These are phyloP conservation scores for Cladosporium phlei DNA, from an alignment of 2,329 filamentous ascomycete species.

Conservation along the genomic window DNA sequence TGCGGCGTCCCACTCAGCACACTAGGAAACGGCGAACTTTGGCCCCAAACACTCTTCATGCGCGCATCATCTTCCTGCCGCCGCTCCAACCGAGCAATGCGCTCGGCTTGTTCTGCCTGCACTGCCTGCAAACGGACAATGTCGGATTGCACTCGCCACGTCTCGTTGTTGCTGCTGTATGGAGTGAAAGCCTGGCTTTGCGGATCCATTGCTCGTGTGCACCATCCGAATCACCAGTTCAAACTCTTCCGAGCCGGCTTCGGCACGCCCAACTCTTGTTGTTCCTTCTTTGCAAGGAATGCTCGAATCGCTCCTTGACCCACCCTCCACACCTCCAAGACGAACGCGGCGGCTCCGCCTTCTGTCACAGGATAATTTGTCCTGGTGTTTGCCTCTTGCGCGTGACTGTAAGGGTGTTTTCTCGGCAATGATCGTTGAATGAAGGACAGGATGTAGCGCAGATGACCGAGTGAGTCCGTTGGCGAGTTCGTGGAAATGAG, in stretches of 20 bases:
- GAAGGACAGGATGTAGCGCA: too few species aligned
- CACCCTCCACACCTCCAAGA: background rate
- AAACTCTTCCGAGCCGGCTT: conserved; percentile 14
- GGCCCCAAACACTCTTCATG: conserved; percentile 81
- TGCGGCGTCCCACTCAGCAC: conserved; percentile 74
- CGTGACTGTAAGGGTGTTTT: too few species aligned
- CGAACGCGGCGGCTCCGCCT: background rate
- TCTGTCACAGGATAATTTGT: too few species aligned
- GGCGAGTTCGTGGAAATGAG: too few species aligned
- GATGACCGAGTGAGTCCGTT: too few species aligned
- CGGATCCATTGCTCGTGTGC: conserved; percentile 51
- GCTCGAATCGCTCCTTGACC: background rate
- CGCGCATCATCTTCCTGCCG: conserved; percentile 59
- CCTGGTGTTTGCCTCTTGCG: background rate
- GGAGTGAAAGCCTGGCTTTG: conserved; percentile 59
- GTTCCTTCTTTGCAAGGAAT: background rate
- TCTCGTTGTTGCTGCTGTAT: conserved; percentile 49
- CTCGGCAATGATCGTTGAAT: too few species aligned
- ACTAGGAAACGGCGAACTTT: conserved; percentile 80
- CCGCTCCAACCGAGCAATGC: conserved; percentile 57
- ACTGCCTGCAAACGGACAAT: conserved; percentile 57
- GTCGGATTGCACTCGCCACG: conserved; percentile 61
- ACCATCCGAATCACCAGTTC: conserved; percentile 20
- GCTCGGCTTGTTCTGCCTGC: conserved; percentile 58
- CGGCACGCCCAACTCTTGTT: conserved; percentile 7